Evolutionary conservation across 108 stramenopile species (phyloP), one percentile per base, ranked within the genome.

Genomic region (Fragilaria crotonensis): DNA sequence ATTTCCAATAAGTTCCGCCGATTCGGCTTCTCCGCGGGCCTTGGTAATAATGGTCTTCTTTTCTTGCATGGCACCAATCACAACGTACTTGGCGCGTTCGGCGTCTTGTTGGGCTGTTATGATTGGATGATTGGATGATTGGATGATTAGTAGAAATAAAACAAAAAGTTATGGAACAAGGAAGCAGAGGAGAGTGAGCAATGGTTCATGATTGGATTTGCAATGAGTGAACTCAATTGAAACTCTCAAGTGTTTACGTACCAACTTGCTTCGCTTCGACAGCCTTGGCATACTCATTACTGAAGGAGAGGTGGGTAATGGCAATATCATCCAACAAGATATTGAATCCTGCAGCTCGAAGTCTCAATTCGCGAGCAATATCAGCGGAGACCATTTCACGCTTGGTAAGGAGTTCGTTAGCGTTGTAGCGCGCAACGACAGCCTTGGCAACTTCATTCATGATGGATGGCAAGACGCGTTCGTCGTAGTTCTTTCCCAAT

Each of bases 361-460:
- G 58, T 55, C 63, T 55, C 57, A 99, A 75, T 32, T 93, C 89
- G 29, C 71, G 48, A 14, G 85, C 75, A 67, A 99, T 97, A 54
- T 89, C 78, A 32, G 68, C 59, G 7, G 82, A 85, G 30, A 99
- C 98, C 54, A 70, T 63, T 45, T 97, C 98, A 79, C 99, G 97
- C 78, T 99, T 97, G 57, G 99, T 99, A 30, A 99, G 68, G 45
- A 99, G 82, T 68, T 99, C 98, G 52, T 96, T 95, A 50, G 99
- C 99, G 71, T 98, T 98, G 83, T 95, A 99, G 54, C 94, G 75
- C 4, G 99, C 99, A 18, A 99, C 97, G 20, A 98, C 93, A 25
- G 97, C 96, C 85, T 99, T 99, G 62, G 96, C 93, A 57, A 95
- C 96, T 76, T 99, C 99, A 80, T 99, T 99, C 79, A 99, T 98